Conservation (phyloP, 1,284 basidiomycete species). For the Boletellus sp. region DNA sequence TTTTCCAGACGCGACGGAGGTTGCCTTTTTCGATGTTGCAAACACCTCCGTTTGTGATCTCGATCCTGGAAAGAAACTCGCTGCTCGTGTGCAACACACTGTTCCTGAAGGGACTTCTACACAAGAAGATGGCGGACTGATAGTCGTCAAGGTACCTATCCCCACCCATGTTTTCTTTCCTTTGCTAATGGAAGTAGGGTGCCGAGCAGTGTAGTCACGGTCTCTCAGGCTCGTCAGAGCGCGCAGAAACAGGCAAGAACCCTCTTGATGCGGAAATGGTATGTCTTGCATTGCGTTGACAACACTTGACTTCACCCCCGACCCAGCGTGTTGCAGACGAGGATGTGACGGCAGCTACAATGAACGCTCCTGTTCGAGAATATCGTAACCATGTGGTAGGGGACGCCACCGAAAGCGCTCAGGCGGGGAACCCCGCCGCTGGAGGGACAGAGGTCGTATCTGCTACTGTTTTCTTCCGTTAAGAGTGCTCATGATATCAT, state of each 20-base stretch:
- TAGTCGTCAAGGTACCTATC: constrained; percentile 5
- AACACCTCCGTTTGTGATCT: background rate
- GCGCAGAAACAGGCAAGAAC: background rate
- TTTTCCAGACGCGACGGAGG: constrained; percentile 12
- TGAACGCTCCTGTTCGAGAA: background rate
- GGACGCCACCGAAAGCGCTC: background rate
- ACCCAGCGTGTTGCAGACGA: constrained; percentile 2
- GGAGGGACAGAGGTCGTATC: constrained; percentile 12
- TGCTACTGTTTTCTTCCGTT: background rate
- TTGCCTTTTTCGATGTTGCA: constrained; percentile 16
- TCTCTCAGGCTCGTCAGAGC: background rate
- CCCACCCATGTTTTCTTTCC: background rate
- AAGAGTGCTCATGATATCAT: background rate
- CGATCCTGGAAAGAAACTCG: background rate
- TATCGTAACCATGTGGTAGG: background rate
- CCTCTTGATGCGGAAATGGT: constrained; percentile 3
- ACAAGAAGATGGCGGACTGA: background rate
- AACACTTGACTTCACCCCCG: constrained; percentile 1
- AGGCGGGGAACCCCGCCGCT: background rate
- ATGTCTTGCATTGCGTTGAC: background rate
- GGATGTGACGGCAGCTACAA: background rate
- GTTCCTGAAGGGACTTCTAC: background rate
- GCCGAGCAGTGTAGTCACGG: constrained; percentile 1
- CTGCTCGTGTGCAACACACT: background rate
- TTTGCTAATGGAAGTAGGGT: constrained; percentile 2